Percentiles rank a stretch among this genome's conserved stretches.
These are phyloP conservation scores for Ophiocordyceps unilateralis DNA, from an alignment of 2,329 filamentous ascomycete species.

Conservation along the genomic window DNA sequence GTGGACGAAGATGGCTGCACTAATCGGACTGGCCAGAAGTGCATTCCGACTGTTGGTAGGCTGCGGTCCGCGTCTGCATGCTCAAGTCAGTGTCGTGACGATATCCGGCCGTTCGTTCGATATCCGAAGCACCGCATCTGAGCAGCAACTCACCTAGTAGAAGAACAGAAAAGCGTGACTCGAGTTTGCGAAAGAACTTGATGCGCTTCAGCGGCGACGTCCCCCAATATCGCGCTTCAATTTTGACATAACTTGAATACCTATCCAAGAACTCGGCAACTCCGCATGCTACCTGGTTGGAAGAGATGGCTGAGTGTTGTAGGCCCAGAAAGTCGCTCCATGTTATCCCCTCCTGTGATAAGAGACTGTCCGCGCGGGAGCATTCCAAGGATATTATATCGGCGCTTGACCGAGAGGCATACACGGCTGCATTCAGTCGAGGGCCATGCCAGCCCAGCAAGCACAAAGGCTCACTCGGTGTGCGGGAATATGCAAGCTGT, in stretches of 20 bases:
- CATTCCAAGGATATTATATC: slow-evolving; percentile 6
- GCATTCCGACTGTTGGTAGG: slow-evolving; percentile 30
- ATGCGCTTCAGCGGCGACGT: slow-evolving; percentile 34
- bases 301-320: background rate
- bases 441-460: slow-evolving; percentile 46
- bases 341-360: background rate
- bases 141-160: slow-evolving; percentile 31
- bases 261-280: slow-evolving; percentile 29
- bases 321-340: background rate
- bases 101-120: background rate
- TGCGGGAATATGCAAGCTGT: slow-evolving; percentile 33
- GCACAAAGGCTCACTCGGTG: slow-evolving; percentile 40
- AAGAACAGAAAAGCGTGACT: slow-evolving; percentile 39
- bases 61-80: slow-evolving; percentile 35
- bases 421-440: slow-evolving; percentile 39
- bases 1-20: slow-evolving; percentile 13
- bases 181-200: slow-evolving; percentile 43
- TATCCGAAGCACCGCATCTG: background rate
- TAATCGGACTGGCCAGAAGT: slow-evolving; percentile 48
- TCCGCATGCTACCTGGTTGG: slow-evolving; percentile 6
- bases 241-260: slow-evolving; percentile 38
- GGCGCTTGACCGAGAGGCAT: slow-evolving; percentile 34
- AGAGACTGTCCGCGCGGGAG: background rate
- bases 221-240: slow-evolving; percentile 51
- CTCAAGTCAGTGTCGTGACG: background rate